phyloP scores from a whole-genome alignment of 495 filamentous ascomycete species.

The Penicillium cataractarum region DNA sequence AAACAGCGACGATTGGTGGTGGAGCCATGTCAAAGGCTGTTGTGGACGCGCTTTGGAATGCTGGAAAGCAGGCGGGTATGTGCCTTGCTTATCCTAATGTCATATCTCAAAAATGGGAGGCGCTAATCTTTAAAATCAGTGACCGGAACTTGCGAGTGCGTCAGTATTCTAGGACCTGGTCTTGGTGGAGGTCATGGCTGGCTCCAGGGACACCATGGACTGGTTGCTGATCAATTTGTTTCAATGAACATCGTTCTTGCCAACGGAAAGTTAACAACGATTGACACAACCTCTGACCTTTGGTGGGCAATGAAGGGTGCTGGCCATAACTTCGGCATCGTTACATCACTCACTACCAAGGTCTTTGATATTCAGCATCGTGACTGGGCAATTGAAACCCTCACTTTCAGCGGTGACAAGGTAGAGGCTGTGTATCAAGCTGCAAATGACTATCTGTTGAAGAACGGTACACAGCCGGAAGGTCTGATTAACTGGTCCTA shows the following conservation, averaged over 20 bases:
- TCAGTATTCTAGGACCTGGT: slow-evolving; percentile 54
- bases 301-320: slow-evolving; percentile 63
- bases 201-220: slow-evolving; percentile 61
- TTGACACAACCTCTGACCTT: slow-evolving; percentile 49
- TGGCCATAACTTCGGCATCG: slow-evolving; percentile 66
- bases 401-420: slow-evolving; percentile 52
- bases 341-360: slow-evolving; percentile 50
- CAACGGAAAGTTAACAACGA: slow-evolving; percentile 46
- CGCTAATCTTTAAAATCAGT: slow-evolving; percentile 22
- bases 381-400: slow-evolving; percentile 48
- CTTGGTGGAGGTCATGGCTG: slow-evolving; percentile 67
- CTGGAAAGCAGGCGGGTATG: slow-evolving; percentile 26
- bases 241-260: slow-evolving; percentile 59
- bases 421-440: slow-evolving; percentile 52
- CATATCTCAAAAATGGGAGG: not conserved
- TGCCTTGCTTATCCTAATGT: not conserved
- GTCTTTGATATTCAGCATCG: slow-evolving; percentile 47
- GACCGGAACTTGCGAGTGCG: slow-evolving; percentile 60
- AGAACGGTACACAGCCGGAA: slow-evolving; percentile 42
- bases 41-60: slow-evolving; percentile 36
- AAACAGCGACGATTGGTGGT: slow-evolving; percentile 55
- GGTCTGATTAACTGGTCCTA: slow-evolving; percentile 55
- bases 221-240: slow-evolving; percentile 61
- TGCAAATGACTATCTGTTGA: slow-evolving; percentile 45
- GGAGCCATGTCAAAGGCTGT: slow-evolving; percentile 43